Conservation (phyloP, 306 rosid species). For the Glycyrrhiza uralensis region DNA sequence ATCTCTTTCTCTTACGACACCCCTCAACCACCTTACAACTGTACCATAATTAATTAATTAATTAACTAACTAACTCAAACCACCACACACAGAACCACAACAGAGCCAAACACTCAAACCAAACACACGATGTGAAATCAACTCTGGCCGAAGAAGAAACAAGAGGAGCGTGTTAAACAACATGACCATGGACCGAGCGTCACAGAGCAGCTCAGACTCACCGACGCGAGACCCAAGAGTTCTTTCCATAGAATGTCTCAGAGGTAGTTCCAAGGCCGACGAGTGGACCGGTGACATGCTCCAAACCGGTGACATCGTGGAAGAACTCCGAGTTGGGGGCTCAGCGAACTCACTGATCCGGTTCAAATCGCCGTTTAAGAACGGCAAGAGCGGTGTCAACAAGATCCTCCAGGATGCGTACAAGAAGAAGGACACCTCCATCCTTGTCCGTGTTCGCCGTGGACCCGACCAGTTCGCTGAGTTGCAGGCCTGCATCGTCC, state of each 20-base stretch:
- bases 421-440: conserved; percentile 76
- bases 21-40: too few relatives aligned
- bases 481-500: conserved; percentile 84
- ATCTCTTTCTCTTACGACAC: too few relatives aligned
- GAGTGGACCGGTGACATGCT: conserved; percentile 87
- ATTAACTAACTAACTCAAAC: too few relatives aligned
- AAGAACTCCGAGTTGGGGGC: conserved; percentile 69
- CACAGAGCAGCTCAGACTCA: conserved; percentile 57
- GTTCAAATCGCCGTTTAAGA: conserved; percentile 67
- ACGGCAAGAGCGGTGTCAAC: conserved; percentile 70
- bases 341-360: conserved; percentile 28
- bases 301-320: conserved; percentile 84
- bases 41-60: too few relatives aligned
- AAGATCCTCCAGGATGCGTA: conserved; percentile 65
- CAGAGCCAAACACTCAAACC: too few relatives aligned
- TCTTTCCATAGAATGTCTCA: conserved; percentile 75
- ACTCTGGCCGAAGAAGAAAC: background rate
- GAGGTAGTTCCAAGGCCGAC: conserved; percentile 67
- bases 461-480: conserved; percentile 63
- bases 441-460: conserved; percentile 64
- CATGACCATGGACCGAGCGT: conserved; percentile 77
- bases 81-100: too few relatives aligned
- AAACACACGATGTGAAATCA: background rate
- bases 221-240: conserved; percentile 49
- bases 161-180: background rate